Conservation (phyloP, 2,329 filamentous ascomycete genomes). For the Sporothrix globosa region DNA sequence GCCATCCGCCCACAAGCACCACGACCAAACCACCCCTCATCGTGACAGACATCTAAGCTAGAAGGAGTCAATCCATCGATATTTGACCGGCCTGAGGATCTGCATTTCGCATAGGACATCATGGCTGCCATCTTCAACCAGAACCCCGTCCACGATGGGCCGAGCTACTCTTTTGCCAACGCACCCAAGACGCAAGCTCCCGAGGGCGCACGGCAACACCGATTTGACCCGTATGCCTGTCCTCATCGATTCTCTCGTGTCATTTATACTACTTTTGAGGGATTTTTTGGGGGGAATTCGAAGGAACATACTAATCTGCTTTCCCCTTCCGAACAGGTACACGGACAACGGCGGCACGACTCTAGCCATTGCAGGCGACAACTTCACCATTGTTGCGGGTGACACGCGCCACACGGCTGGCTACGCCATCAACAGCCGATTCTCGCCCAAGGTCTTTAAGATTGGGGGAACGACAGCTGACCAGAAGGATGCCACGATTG, state of each 20-base stretch:
- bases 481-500: slow-evolving; percentile 81
- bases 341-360: slow-evolving; percentile 98
- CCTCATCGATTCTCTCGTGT: background rate
- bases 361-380: slow-evolving; percentile 87
- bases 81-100: background rate
- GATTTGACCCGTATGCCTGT: slow-evolving; percentile 82
- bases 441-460: slow-evolving; percentile 93
- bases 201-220: slow-evolving; percentile 68
- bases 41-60: background rate
- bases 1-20: background rate
- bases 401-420: slow-evolving; percentile 94
- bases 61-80: background rate
- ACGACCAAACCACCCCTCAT: background rate
- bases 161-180: slow-evolving; percentile 70
- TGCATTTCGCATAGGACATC: slow-evolving; percentile 37
- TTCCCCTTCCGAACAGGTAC: slow-evolving; percentile 62
- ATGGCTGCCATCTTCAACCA: slow-evolving; percentile 72
- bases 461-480: slow-evolving; percentile 89
- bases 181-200: slow-evolving; percentile 57
- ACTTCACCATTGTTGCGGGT: slow-evolving; percentile 95
- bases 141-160: slow-evolving; percentile 69
- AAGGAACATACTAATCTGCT: background rate
- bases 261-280: background rate
- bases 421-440: slow-evolving; percentile 98
- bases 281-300: too few species aligned